phyloP scores from a whole-genome alignment of 106 monocot species.

The Dendrobium huoshanense region DNA sequence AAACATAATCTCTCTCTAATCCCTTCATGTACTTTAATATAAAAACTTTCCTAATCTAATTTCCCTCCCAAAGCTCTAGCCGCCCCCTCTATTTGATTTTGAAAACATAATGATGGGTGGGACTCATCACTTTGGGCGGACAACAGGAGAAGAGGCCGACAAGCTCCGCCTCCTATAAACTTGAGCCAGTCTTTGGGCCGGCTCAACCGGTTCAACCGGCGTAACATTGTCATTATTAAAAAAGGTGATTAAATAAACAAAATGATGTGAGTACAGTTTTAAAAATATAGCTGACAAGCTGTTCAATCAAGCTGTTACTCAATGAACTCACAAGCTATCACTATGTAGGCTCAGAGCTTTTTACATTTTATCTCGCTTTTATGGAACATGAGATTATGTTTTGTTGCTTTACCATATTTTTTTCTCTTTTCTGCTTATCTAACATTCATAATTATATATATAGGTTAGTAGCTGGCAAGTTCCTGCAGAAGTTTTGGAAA shows the following conservation, averaged over 20 bases:
- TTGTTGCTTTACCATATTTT: not conserved
- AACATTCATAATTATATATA: slow-evolving; percentile 4
- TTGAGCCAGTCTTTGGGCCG: too few species aligned
- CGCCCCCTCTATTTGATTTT: too few species aligned
- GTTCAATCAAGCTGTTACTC: not conserved
- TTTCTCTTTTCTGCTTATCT: not conserved
- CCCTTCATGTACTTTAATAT: too few species aligned
- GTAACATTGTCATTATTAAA: not conserved
- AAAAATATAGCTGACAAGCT: not conserved
- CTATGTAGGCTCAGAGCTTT: not conserved
- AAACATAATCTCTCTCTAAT: too few species aligned
- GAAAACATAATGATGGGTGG: too few species aligned
- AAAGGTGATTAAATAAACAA: not conserved
- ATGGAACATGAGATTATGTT: not conserved
- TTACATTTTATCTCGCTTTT: not conserved
- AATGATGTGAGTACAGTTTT: not conserved
- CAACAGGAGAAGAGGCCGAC: too few species aligned
- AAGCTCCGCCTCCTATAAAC: too few species aligned
- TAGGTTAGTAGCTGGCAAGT: slow-evolving; percentile 98
- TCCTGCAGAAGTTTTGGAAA: slow-evolving; percentile 63
- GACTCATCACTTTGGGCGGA: too few species aligned
- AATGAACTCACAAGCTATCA: not conserved
- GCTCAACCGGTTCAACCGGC: too few species aligned
- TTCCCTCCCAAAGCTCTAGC: too few species aligned
- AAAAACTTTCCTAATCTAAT: too few species aligned